A percentile compares a stretch with the other conserved stretches of the same genome.
phyloP scores from a whole-genome alignment of 805 yeast species.

The Candida sanyiensis region DNA sequence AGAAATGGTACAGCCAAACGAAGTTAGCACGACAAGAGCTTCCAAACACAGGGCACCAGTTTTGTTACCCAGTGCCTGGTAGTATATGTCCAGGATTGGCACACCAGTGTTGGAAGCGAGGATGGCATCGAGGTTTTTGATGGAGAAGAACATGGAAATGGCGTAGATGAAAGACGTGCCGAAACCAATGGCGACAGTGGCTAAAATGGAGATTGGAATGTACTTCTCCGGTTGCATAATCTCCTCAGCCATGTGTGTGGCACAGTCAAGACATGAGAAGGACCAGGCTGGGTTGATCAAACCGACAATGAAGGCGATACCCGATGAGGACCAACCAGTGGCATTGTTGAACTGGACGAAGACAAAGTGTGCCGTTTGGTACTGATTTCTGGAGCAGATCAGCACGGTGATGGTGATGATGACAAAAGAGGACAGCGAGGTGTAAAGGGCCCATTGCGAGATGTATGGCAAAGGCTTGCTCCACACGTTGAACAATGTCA shows the following conservation, averaged over 20 bases:
- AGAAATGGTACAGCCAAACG: conserved; percentile 52
- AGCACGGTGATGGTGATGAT: conserved; percentile 49
- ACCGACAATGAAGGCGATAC: conserved; percentile 65
- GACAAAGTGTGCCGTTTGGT: conserved; percentile 46
- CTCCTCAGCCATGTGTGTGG: conserved; percentile 71
- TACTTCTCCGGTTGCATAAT: conserved; percentile 43
- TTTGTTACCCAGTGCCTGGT: conserved; percentile 47
- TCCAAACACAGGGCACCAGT: conserved; percentile 51
- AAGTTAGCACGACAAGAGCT: conserved; percentile 43
- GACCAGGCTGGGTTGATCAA: conserved; percentile 64
- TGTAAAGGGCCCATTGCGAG: conserved; percentile 42
- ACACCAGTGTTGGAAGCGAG: conserved; percentile 45
- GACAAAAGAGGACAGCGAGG: conserved; percentile 46
- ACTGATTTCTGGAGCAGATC: conserved; percentile 46
- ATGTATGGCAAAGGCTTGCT: conserved; percentile 44
- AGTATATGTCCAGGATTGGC: conserved; percentile 56
- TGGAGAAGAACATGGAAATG: conserved; percentile 51
- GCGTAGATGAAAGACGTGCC: conserved; percentile 47
- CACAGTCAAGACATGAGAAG: conserved; percentile 59
- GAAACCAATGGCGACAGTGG: conserved; percentile 59
- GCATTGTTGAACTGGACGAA: conserved; percentile 47
- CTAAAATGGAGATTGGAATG: conserved; percentile 54
- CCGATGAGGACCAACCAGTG: conserved; percentile 57
- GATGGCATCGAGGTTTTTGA: conserved; percentile 44
- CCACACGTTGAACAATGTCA: conserved; percentile 42